These are phyloP conservation scores for Aristolochia contorta DNA, from an alignment of 164 flowering plant genomes.

Conservation along the genomic window DNA sequence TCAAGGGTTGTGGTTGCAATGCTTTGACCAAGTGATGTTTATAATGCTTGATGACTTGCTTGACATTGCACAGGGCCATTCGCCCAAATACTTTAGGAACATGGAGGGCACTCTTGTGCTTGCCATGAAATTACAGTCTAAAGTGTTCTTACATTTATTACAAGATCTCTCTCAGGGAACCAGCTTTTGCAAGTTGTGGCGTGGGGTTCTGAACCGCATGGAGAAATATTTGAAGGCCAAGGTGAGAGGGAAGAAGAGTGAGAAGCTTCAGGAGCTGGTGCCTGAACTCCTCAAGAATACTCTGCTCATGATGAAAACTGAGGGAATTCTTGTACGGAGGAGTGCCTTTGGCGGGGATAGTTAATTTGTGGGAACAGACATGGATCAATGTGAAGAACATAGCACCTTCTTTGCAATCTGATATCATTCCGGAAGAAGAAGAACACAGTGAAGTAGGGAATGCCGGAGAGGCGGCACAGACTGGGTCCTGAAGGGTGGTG, in stretches of 20 bases:
- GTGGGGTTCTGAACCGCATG: conserved; percentile 26
- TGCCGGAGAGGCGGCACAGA: not conserved
- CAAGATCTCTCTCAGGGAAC: conserved; percentile 15
- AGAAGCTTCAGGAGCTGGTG: conserved; percentile 27
- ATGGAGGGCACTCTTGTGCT: conserved; percentile 30
- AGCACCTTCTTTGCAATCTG: conserved; percentile 22
- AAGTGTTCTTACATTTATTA: conserved; percentile 24
- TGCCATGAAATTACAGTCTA: conserved; percentile 26
- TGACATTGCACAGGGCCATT: conserved; percentile 25
- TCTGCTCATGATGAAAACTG: conserved; percentile 25
- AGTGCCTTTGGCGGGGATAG: conserved; percentile 26
- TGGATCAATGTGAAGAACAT: conserved; percentile 28
- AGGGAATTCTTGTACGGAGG: conserved; percentile 19
- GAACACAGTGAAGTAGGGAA: conserved; percentile 11
- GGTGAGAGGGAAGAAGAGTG: conserved; percentile 28
- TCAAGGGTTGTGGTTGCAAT: conserved; percentile 23
- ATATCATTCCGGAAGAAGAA: conserved; percentile 26
- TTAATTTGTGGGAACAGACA: conserved; percentile 28
- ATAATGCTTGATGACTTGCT: conserved; percentile 32
- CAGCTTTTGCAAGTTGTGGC: conserved; percentile 29
- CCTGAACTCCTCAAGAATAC: conserved; percentile 29
- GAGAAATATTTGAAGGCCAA: conserved; percentile 29
- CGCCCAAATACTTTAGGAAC: conserved; percentile 27
- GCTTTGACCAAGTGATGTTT: conserved; percentile 30
- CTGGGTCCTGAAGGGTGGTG: not conserved